phyloP scores from a whole-genome alignment of 2,329 filamentous ascomycete genomes.

The Ophiostoma pallidulum region DNA sequence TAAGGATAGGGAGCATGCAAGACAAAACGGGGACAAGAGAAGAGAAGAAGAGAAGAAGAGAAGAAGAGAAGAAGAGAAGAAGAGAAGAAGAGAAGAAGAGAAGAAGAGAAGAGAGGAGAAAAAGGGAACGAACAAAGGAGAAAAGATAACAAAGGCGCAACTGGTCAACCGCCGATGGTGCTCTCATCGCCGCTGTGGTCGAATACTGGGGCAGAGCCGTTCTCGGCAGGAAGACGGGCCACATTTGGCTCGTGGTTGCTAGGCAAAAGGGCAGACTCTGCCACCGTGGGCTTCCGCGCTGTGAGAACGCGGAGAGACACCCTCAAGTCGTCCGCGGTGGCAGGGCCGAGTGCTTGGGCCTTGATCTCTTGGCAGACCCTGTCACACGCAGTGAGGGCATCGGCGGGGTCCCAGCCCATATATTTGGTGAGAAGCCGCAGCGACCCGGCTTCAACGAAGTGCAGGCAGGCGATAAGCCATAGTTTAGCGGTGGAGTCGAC shows the following conservation, averaged over 20 bases:
- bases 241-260: not conserved
- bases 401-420: constrained; percentile 42
- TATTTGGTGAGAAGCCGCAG: constrained; percentile 43
- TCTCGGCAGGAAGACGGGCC: not conserved
- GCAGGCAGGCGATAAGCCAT: constrained; percentile 33
- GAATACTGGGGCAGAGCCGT: not conserved
- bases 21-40: not conserved
- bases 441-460: constrained; percentile 33
- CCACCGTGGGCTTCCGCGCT: constrained; percentile 37
- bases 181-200: constrained; percentile 12
- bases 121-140: not conserved
- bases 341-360: constrained; percentile 36
- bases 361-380: constrained; percentile 39
- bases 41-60: not conserved
- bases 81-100: not conserved
- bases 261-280: constrained; percentile 6
- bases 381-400: constrained; percentile 38
- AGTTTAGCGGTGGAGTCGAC: constrained; percentile 34
- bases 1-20: not conserved
- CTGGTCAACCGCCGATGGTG: constrained; percentile 9
- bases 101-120: not conserved
- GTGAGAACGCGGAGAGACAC: constrained; percentile 40
- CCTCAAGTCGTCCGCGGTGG: constrained; percentile 32
- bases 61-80: not conserved
- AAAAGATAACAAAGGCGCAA: not conserved